Conservation (phyloP, 495 filamentous ascomycete genomes). For the Podospora sp. region DNA sequence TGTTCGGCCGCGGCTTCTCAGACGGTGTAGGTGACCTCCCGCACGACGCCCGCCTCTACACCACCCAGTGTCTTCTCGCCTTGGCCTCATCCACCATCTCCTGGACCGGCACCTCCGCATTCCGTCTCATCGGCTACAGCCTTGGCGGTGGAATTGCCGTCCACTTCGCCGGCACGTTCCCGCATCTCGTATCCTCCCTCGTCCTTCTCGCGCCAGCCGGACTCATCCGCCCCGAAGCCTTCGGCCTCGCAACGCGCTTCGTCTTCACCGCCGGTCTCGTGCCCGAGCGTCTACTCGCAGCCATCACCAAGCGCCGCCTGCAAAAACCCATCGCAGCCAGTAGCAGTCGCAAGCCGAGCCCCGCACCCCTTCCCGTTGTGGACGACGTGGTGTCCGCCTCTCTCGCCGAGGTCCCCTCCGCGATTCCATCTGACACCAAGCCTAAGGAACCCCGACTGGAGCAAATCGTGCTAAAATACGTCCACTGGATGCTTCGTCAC, state of each 20-base stretch:
- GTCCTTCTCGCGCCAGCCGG: conserved; percentile 77
- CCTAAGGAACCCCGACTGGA: conserved; percentile 30
- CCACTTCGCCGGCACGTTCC: conserved; percentile 73
- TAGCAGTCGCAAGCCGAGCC: conserved; percentile 23
- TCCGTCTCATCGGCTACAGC: conserved; percentile 80
- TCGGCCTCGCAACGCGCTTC: conserved; percentile 59
- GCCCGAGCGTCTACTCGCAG: conserved; percentile 41
- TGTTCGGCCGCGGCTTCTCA: conserved; percentile 80
- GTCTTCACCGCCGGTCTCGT: conserved; percentile 61
- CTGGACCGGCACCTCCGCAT: conserved; percentile 64
- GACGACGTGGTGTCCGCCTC: conserved; percentile 31
- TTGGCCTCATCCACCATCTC: conserved; percentile 69
- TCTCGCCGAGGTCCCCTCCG: conserved; percentile 35
- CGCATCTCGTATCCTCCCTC: conserved; percentile 64
- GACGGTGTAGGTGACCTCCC: conserved; percentile 66
- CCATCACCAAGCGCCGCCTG: conserved; percentile 42
- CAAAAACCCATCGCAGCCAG: conserved; percentile 44
- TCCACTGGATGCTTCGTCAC: conserved; percentile 56
- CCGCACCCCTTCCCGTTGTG: background rate
- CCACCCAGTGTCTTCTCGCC: conserved; percentile 70
- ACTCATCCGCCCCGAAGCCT: conserved; percentile 65
- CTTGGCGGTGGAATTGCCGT: conserved; percentile 79
- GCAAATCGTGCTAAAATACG: conserved; percentile 32
- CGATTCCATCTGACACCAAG: too few species aligned
- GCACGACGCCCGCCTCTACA: conserved; percentile 75